Evolutionary conservation across 768 basidiomycete genomes (phyloP).

Genomic region (Phanerodontia chrysosporium): DNA sequence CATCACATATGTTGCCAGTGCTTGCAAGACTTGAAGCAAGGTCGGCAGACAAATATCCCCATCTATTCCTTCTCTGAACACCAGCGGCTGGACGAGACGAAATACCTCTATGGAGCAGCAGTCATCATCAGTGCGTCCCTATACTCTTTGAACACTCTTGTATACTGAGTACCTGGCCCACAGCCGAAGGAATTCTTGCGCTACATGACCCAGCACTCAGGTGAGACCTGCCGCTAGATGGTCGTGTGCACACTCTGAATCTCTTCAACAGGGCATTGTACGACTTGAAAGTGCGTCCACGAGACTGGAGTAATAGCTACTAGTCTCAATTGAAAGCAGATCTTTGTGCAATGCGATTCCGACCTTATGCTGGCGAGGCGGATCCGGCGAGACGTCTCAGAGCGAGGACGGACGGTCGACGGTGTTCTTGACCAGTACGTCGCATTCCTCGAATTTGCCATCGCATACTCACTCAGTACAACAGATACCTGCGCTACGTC

Average conservation of each 20-base stretch:
- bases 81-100: slow-evolving; percentile 71
- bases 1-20: slow-evolving; percentile 47
- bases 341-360: slow-evolving; percentile 91
- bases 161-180: background rate
- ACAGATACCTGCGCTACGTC: slow-evolving; percentile 87
- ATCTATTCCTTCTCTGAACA: slow-evolving; percentile 93
- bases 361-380: slow-evolving; percentile 97
- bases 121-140: slow-evolving; percentile 73
- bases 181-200: slow-evolving; percentile 90
- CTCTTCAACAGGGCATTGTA: slow-evolving; percentile 49
- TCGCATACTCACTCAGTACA: background rate
- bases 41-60: slow-evolving; percentile 83
- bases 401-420: slow-evolving; percentile 80
- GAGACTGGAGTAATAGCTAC: background rate
- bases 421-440: slow-evolving; percentile 86
- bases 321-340: slow-evolving; percentile 31
- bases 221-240: background rate
- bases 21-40: slow-evolving; percentile 77
- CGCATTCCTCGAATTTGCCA: slow-evolving; percentile 3
- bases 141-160: too few species aligned
- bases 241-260: background rate
- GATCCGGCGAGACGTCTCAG: slow-evolving; percentile 81
- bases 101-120: slow-evolving; percentile 90
- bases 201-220: slow-evolving; percentile 77
- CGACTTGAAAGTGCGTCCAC: slow-evolving; percentile 75